Evolutionary conservation across 768 basidiomycete genomes (phyloP).

Genomic region (Termitomyces sp.): DNA sequence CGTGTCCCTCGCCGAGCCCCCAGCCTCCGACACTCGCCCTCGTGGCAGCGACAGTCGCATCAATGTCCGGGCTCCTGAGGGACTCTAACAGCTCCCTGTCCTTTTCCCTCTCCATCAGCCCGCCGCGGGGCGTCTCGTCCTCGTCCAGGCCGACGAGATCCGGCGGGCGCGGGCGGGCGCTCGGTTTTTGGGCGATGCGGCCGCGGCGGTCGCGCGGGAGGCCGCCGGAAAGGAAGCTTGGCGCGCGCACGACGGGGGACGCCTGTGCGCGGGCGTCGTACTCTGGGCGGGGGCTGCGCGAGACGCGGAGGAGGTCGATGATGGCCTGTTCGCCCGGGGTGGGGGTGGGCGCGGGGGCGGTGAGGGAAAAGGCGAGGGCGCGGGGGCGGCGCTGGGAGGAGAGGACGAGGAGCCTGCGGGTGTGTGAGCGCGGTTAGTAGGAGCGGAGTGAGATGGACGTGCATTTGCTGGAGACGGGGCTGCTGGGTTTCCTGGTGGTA

Average conservation of each 20-base stretch:
- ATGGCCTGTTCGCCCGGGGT: slow-evolving; percentile 65
- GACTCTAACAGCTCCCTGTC: slow-evolving; percentile 55
- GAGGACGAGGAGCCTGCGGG: slow-evolving; percentile 66
- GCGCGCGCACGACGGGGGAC: slow-evolving; percentile 34
- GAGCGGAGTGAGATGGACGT: slow-evolving; percentile 18
- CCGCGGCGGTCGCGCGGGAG: slow-evolving; percentile 76
- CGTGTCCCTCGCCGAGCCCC: slow-evolving; percentile 62
- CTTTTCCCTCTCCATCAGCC: slow-evolving; percentile 38
- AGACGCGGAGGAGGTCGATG: slow-evolving; percentile 55
- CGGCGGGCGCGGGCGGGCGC: slow-evolving; percentile 16
- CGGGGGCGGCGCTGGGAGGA: slow-evolving; percentile 63
- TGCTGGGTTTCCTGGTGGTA: slow-evolving; percentile 56
- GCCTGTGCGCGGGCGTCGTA: slow-evolving; percentile 26
- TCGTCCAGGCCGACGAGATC: slow-evolving; percentile 24
- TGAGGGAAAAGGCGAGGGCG: slow-evolving; percentile 54
- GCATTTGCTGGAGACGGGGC: slow-evolving; percentile 82
- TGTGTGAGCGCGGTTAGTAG: background rate
- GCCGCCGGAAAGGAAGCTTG: slow-evolving; percentile 69
- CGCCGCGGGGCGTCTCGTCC: slow-evolving; percentile 50
- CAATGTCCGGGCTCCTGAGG: slow-evolving; percentile 52
- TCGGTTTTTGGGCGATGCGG: slow-evolving; percentile 56
- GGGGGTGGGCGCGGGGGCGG: slow-evolving; percentile 48
- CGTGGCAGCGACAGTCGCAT: slow-evolving; percentile 24
- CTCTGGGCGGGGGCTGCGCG: slow-evolving; percentile 48
- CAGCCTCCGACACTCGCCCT: slow-evolving; percentile 64